Evolutionary conservation across 2,329 filamentous ascomycete species (phyloP).

Genomic region (Diplocarpon rosae): DNA sequence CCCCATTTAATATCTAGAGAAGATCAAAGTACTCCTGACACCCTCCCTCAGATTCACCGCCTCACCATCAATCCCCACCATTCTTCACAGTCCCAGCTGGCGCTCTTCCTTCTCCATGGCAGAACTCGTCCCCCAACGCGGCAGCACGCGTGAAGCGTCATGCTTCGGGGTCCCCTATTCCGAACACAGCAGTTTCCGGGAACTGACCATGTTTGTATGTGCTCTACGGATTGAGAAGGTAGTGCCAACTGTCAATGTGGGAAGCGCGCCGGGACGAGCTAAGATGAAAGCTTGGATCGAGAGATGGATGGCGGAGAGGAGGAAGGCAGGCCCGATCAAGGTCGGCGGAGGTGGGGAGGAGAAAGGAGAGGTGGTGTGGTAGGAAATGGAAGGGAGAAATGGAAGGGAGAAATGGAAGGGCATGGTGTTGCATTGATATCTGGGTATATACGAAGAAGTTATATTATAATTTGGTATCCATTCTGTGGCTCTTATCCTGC

Average conservation of each 20-base stretch:
- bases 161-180: conserved; percentile 94
- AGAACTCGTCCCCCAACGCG: conserved; percentile 72
- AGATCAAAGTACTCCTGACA: background rate
- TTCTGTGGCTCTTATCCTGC: too few species aligned
- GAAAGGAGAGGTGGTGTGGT: conserved; percentile 24
- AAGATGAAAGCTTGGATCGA: conserved; percentile 57
- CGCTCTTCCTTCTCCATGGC: conserved; percentile 57
- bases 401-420: too few species aligned
- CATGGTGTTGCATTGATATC: too few species aligned
- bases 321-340: conserved; percentile 40
- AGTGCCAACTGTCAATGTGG: conserved; percentile 84
- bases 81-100: conserved; percentile 46
- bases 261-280: conserved; percentile 43
- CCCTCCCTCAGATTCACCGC: conserved; percentile 36
- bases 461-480: too few species aligned
- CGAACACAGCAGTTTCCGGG: conserved; percentile 90
- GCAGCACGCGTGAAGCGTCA: conserved; percentile 69
- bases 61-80: conserved; percentile 35
- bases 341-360: conserved; percentile 20
- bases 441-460: too few species aligned
- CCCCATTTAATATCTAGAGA: background rate
- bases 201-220: conserved; percentile 89
- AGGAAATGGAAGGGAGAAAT: background rate
- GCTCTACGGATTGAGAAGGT: conserved; percentile 77
- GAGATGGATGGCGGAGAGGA: conserved; percentile 47